A percentile compares a stretch with the other conserved stretches of the same genome.
Conservation (phyloP, 345 rosid species). For the Pugionium cornutum region DNA sequence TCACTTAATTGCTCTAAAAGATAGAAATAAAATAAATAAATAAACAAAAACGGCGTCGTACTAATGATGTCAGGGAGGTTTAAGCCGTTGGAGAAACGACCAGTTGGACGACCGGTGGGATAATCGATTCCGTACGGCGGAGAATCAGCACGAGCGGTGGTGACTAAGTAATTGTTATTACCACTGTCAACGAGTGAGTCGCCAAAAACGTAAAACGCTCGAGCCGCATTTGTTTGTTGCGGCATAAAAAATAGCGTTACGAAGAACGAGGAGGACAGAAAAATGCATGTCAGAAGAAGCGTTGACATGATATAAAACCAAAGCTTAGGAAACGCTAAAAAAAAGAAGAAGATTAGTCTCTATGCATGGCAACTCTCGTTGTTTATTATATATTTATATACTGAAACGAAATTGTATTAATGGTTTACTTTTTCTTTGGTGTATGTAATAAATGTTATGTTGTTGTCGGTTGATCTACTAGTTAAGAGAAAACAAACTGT, state of each 20-base stretch:
- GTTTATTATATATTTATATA: background rate
- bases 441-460: conserved; percentile 31
- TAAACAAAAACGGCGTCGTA: conserved; percentile 13
- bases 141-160: conserved; percentile 74
- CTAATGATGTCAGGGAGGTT: conserved; percentile 78
- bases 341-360: background rate
- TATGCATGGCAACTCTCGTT: background rate
- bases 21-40: background rate
- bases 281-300: background rate
- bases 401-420: background rate
- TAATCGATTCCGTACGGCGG: conserved; percentile 75
- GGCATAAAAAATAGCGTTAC: conserved; percentile 18
- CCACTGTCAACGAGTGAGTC: conserved; percentile 83
- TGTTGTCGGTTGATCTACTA: conserved; percentile 30
- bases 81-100: conserved; percentile 77
- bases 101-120: conserved; percentile 63
- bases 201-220: conserved; percentile 76
- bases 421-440: conserved; percentile 27
- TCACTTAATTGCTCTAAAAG: conserved; percentile 7
- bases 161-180: conserved; percentile 67
- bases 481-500: conserved; percentile 11
- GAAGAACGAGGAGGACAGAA: conserved; percentile 2
- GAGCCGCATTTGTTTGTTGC: conserved; percentile 41
- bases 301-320: conserved; percentile 22
- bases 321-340: conserved; percentile 7